Evolutionary conservation across 352 stramenopile genomes (phyloP).

Genomic region (Phytopythium vexans): DNA sequence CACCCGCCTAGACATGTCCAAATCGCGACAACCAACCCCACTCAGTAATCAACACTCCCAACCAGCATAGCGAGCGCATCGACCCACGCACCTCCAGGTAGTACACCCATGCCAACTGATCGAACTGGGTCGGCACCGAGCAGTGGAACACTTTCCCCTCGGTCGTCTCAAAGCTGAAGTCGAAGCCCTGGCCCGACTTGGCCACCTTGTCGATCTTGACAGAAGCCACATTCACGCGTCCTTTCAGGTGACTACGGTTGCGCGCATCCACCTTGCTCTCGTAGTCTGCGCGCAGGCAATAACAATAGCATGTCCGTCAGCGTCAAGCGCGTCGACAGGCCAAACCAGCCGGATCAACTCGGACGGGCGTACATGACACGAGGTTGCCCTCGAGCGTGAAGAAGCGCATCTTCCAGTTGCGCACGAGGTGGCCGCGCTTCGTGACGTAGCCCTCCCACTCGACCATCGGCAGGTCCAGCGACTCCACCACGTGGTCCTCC

Average conservation of each 20-base stretch:
- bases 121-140: conserved; percentile 71
- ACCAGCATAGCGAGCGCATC: too few species aligned
- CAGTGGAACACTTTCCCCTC: conserved; percentile 86
- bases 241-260: conserved; percentile 83
- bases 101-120: conserved; percentile 84
- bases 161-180: conserved; percentile 82
- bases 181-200: conserved; percentile 77
- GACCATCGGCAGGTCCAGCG: conserved; percentile 80
- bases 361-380: conserved; percentile 56
- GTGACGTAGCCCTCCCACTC: conserved; percentile 91
- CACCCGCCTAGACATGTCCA: conserved; percentile 33
- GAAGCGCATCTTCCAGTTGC: conserved; percentile 88
- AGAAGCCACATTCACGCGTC: conserved; percentile 72
- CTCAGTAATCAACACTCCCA: too few species aligned
- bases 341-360: not conserved
- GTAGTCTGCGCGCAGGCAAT: conserved; percentile 47
- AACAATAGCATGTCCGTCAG: not conserved
- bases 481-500: conserved; percentile 68
- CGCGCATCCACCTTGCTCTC: conserved; percentile 87
- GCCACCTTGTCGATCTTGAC: conserved; percentile 77
- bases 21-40: too few species aligned
- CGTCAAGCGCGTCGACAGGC: not conserved
- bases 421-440: conserved; percentile 84
- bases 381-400: conserved; percentile 87
- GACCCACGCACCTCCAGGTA: conserved; percentile 57